Percentiles rank a stretch among this genome's conserved stretches.
Conservation (phyloP, 164 flowering plant species). For the Nymphaea colorata region DNA sequence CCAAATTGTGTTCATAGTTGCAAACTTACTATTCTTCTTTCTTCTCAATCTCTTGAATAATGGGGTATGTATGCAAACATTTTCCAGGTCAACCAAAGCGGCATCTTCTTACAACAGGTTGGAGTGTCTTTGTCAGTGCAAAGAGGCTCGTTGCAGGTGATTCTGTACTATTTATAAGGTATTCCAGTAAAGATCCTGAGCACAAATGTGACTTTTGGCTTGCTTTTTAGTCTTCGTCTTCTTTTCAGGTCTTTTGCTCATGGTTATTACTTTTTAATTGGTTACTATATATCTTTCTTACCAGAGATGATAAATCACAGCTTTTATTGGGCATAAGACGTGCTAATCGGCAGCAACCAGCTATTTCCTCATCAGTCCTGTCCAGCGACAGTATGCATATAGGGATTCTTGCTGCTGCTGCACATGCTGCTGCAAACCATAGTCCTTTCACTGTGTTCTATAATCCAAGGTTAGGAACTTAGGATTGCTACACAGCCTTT, state of each 20-base stretch:
- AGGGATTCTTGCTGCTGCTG: constrained; percentile 96
- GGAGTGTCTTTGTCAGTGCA: constrained; percentile 96
- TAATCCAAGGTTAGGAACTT: constrained; percentile 65
- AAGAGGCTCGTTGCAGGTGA: constrained; percentile 91
- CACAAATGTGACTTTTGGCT: not conserved
- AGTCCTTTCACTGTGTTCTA: constrained; percentile 89
- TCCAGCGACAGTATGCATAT: constrained; percentile 99
- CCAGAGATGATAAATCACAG: constrained; percentile 85
- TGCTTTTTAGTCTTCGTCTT: not conserved
- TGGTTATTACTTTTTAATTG: not conserved
- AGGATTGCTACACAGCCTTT: no score
- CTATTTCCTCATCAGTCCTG: constrained; percentile 85
- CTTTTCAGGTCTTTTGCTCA: not conserved
- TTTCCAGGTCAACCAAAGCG: constrained; percentile 85
- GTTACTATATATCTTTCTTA: not conserved
- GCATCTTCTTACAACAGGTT: constrained; percentile 89
- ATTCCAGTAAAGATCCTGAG: not conserved
- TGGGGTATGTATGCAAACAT: not conserved
- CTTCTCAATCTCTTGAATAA: not conserved
- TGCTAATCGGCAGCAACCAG: constrained; percentile 78
- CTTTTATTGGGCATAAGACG: constrained; percentile 76
- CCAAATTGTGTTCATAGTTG: not conserved
- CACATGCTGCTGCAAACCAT: constrained; percentile 92
- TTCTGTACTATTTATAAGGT: constrained; percentile 91
- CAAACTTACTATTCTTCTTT: not conserved